Conservation (phyloP, 2,329 filamentous ascomycete species). For the Sporothrix inflata region DNA sequence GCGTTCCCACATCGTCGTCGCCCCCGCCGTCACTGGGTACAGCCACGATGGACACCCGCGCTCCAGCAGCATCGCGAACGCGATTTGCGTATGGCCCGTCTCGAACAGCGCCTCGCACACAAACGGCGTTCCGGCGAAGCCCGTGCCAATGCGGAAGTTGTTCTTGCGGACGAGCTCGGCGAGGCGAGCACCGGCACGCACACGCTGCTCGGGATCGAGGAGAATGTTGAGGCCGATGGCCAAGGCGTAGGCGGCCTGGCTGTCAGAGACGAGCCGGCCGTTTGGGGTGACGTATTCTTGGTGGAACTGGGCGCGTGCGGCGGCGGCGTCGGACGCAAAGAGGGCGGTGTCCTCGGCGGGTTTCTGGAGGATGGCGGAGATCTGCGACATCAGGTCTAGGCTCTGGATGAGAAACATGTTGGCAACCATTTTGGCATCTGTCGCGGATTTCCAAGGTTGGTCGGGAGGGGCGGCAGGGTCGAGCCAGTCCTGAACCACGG, state of each 20-base stretch:
- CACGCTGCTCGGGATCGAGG: neutral
- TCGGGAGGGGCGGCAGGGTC: slow-evolving; percentile 50
- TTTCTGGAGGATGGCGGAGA: neutral
- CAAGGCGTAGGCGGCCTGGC: neutral
- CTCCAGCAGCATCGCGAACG: slow-evolving; percentile 43
- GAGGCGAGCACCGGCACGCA: slow-evolving; percentile 3
- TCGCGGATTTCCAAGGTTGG: slow-evolving; percentile 47
- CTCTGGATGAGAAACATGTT: slow-evolving; percentile 35
- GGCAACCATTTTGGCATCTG: slow-evolving; percentile 43
- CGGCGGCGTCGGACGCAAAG: neutral
- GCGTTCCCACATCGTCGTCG: slow-evolving; percentile 47
- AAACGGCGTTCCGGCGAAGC: slow-evolving; percentile 37
- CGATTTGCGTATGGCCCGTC: slow-evolving; percentile 34
- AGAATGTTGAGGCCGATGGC: slow-evolving; percentile 1
- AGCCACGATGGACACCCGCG: slow-evolving; percentile 42
- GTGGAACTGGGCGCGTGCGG: neutral
- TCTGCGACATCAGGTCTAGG: neutral
- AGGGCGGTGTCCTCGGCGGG: neutral
- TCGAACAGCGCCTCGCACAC: slow-evolving; percentile 32
- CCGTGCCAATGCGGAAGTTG: slow-evolving; percentile 34
- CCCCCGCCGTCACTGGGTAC: slow-evolving; percentile 45
- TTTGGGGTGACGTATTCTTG: slow-evolving; percentile 6
- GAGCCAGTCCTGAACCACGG: slow-evolving; percentile 9
- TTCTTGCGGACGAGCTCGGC: slow-evolving; percentile 6
- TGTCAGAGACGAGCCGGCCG: neutral